phyloP scores from a whole-genome alignment of 192 early-diverging fungal genomes.

The Rhizophagus prolifer region DNA sequence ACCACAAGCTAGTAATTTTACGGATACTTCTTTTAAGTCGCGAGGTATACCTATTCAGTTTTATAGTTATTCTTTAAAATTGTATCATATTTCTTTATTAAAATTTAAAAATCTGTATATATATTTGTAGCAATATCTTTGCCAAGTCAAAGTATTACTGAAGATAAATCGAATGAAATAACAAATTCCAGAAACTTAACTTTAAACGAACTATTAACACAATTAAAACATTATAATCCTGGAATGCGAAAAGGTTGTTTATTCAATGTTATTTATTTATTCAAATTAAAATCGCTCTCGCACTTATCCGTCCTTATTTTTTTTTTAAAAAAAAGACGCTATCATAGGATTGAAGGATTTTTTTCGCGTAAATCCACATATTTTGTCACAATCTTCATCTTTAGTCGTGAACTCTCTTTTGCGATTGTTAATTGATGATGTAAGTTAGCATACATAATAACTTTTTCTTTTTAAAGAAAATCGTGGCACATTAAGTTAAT shows the following conservation, averaged over 20 bases:
- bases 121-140: conserved; percentile 63
- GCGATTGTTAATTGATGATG: conserved; percentile 53
- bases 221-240: conserved; percentile 78
- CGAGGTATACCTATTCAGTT: conserved; percentile 46
- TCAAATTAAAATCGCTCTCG: too few species aligned
- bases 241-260: conserved; percentile 47
- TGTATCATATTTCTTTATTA: neutral
- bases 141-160: conserved; percentile 74
- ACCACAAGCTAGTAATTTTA: conserved; percentile 68
- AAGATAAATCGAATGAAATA: conserved; percentile 69
- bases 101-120: neutral
- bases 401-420: conserved; percentile 49
- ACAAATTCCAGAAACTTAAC: conserved; percentile 80
- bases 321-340: conserved; percentile 39
- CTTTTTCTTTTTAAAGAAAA: too few species aligned
- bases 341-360: conserved; percentile 48
- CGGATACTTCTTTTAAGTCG: conserved; percentile 81
- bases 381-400: conserved; percentile 46
- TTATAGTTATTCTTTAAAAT: neutral
- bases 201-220: conserved; percentile 68
- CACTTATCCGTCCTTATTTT: too few species aligned
- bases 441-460: conserved; percentile 21
- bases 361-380: conserved; percentile 43
- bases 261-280: too few species aligned
- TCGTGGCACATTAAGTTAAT: too few species aligned